A percentile compares a stretch with the other conserved stretches of the same genome.
These are phyloP conservation scores for Coniochaeta sp. DNA, from an alignment of 2,329 filamentous ascomycete genomes.

Conservation along the genomic window DNA sequence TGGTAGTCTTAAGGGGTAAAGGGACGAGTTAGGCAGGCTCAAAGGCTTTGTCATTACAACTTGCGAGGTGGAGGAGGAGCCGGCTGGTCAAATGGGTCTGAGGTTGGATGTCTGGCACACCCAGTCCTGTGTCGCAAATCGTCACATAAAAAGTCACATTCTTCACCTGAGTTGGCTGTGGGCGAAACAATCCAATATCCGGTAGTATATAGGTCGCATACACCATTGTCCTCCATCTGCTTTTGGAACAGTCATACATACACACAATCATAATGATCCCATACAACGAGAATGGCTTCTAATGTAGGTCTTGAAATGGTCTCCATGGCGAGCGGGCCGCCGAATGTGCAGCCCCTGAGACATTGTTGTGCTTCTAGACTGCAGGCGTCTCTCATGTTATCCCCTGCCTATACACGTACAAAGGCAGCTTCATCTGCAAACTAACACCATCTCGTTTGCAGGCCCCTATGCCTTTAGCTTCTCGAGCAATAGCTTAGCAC, in stretches of 20 bases:
- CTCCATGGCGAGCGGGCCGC: not conserved
- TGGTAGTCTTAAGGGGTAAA: not conserved
- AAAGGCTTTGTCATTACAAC: not conserved
- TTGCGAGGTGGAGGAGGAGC: not conserved
- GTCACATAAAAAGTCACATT: not conserved
- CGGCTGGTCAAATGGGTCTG: no score
- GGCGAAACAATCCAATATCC: not conserved
- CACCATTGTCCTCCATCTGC: not conserved
- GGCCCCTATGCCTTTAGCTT: constrained; percentile 32
- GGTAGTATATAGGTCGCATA: not conserved
- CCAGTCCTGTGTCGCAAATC: not conserved
- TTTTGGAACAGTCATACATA: not conserved
- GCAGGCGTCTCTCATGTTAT: not conserved
- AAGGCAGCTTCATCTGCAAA: not conserved
- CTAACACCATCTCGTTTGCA: not conserved
- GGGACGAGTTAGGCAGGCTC: not conserved
- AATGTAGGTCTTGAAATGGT: not conserved
- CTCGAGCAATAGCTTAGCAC: constrained; percentile 52
- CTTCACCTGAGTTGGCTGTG: not conserved
- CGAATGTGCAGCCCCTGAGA: not conserved
- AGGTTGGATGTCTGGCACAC: no score
- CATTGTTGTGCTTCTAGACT: not conserved
- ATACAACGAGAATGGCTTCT: no score
- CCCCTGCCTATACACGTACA: not conserved
- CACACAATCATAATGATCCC: no score